Conservation (phyloP, 2,329 filamentous ascomycete species). For the Botryotinia calthae region DNA sequence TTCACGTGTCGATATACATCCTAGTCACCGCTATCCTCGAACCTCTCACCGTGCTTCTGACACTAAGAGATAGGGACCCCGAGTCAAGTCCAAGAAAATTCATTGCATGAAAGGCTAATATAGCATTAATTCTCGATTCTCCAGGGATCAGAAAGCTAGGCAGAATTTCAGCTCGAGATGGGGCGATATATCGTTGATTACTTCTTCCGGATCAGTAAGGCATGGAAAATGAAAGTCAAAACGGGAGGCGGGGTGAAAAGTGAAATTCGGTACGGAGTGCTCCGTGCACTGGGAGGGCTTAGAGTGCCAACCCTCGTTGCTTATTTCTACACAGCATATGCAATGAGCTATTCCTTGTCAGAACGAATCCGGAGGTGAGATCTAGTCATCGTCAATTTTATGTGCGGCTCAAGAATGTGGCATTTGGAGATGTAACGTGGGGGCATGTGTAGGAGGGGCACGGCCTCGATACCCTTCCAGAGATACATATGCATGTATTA, state of each 20-base stretch:
- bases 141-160: not conserved
- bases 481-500: not conserved
- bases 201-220: not conserved
- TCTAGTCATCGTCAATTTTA: not conserved
- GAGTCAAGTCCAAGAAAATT: not conserved
- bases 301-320: not conserved
- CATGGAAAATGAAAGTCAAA: not conserved
- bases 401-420: not conserved
- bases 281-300: not conserved
- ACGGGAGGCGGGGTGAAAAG: not conserved
- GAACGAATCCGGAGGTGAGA: no score
- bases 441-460: not conserved
- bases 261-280: not conserved
- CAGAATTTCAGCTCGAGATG: not conserved
- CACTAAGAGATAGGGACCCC: not conserved
- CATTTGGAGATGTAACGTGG: not conserved
- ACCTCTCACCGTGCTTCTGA: not conserved
- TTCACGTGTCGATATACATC: not conserved
- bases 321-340: not conserved
- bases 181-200: not conserved
- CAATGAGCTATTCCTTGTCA: not conserved
- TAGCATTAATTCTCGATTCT: not conserved
- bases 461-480: not conserved
- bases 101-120: not conserved
- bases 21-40: not conserved